Conservation (phyloP, 2,329 filamentous ascomycete genomes). For the Exophiala phaeomuriformis region DNA sequence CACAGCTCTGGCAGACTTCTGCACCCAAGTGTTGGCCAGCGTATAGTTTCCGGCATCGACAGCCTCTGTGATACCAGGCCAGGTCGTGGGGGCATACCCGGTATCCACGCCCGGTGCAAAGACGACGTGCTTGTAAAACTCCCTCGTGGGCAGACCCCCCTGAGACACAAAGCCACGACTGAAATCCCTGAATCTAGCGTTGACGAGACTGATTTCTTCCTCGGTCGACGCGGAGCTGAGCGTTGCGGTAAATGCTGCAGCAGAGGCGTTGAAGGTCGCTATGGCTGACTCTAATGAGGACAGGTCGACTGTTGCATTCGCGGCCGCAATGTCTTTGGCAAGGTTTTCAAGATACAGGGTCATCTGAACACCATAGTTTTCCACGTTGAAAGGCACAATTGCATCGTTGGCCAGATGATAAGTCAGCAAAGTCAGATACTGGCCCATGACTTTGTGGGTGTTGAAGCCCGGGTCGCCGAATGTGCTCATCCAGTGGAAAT, state of each 20-base stretch:
- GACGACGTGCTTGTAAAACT: conserved; percentile 43
- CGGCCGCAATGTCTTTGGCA: conserved; percentile 22
- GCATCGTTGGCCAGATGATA: conserved; percentile 38
- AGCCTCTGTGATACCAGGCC: conserved; percentile 28
- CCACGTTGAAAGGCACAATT: conserved; percentile 36
- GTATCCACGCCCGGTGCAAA: conserved; percentile 42
- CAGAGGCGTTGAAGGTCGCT: conserved; percentile 31
- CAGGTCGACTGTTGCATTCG: conserved; percentile 29
- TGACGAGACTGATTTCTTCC: conserved; percentile 32
- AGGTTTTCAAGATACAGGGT: conserved; percentile 33
- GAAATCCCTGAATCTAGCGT: conserved; percentile 42
- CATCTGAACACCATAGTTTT: conserved; percentile 35
- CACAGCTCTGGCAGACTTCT: conserved; percentile 25
- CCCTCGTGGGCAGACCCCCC: conserved; percentile 40
- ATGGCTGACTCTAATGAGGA: conserved; percentile 33
- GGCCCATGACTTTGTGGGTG: conserved; percentile 45
- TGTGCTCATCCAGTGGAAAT: conserved; percentile 47
- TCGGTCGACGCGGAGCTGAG: conserved; percentile 11
- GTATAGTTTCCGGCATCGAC: conserved; percentile 25
- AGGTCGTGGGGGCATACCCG: conserved; percentile 28
- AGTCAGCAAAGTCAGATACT: conserved; percentile 39
- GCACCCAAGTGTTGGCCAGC: conserved; percentile 26
- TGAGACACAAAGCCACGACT: conserved; percentile 41
- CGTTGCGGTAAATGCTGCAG: conserved; percentile 19
- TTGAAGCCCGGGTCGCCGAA: conserved; percentile 47